Evolutionary conservation across 495 filamentous ascomycete species (phyloP), one percentile per base, ranked within the genome.

Genomic region (Neurospora sp.): DNA sequence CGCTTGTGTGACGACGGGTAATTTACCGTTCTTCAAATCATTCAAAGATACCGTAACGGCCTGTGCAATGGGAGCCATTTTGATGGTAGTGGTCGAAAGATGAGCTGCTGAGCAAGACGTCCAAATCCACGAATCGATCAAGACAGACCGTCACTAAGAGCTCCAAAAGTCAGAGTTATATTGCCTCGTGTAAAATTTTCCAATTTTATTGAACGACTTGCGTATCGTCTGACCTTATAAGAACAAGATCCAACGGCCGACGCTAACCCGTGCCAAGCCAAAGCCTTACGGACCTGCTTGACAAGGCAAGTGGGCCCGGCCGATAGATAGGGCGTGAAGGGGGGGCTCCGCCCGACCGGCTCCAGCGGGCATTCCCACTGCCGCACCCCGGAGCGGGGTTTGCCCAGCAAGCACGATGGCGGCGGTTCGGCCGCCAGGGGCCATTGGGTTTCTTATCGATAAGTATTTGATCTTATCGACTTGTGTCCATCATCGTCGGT

Each of bases 21-120:
- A 53, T 77, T 69, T 78, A 87, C 86, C 85, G 73, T 81, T 83
- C 74, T 85, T 85, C 37, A 88, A 78, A 71, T 88, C 86, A 27
- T 85, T 71, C 22, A 88, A 75, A 65, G 83, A 87, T 59, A 88
- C 84, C 2, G 84, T 84, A 7, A 88, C 85, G 12, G 86, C 84
- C 38, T 84, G 79, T 40, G 83, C 81, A 35, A 81, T 71, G 31
- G 79, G 78, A 17, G 84, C 80, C 84, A 86, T 86, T 38, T 69
- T 77, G 27, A 61, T 20, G 7, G 16, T 22, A 31, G n/a, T 69
- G 40, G 37, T 40, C 10, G 48, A 59, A 59, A 27, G 20, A 22
- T 12, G 9, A 53, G 22, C 9, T 31, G 35, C 35, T 40, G 17
- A 40, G 22, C 12, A 37, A 37, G 12, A 9, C 68, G n/a, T 48